Base-by-base conservation (phyloP, 331 rosid genomes). In the Malus hybrid region DNA sequence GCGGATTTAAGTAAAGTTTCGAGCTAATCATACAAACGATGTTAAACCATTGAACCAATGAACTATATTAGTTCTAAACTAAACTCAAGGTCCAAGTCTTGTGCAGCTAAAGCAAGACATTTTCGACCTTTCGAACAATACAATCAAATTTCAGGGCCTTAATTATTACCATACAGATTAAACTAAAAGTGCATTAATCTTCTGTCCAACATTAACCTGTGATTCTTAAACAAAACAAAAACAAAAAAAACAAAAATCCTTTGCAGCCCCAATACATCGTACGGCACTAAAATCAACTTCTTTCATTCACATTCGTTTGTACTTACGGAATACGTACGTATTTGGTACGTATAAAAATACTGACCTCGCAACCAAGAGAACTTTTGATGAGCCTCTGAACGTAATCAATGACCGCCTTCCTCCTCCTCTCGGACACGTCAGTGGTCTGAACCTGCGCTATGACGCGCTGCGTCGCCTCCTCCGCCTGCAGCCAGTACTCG, bases 381-480 rank as follows among this genome's bases (percentile, higher is more conserved):
- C 39, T 67, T 65, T 57, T 9, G 55, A 86, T 46, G n/a, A 86
- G 88, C 66, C 86, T 57, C 74, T 84, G 90, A 29, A 84, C 88
- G 78, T 84, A 81, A 62, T 84, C 90, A 33, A 79, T 80, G 69
- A 86, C 88, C 61, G 78, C 86, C 69, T 56, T 61, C 75, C 90
- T 80, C 65, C 90, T 79, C 81, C 69, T 75, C 70, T 81, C 90
- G 44, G 90, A 86, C 28, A 81, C 83, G 28, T 79, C 81, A 10
- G 86, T 86, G 13, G 90, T 81, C 75, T 84, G 90, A 56, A 86
- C 88, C 78, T 81, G 80, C 28, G 82, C 78, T 65, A 86, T 86
- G 36, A 86, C 76, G 78, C 79, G 78, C 79, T 71, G 85, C 54
- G 90, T 86, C 50, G 86, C 90, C 34, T 77, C 88, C 86, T 86